phyloP scores from a whole-genome alignment of 495 filamentous ascomycete genomes.

The Penicillium cataractarum region DNA sequence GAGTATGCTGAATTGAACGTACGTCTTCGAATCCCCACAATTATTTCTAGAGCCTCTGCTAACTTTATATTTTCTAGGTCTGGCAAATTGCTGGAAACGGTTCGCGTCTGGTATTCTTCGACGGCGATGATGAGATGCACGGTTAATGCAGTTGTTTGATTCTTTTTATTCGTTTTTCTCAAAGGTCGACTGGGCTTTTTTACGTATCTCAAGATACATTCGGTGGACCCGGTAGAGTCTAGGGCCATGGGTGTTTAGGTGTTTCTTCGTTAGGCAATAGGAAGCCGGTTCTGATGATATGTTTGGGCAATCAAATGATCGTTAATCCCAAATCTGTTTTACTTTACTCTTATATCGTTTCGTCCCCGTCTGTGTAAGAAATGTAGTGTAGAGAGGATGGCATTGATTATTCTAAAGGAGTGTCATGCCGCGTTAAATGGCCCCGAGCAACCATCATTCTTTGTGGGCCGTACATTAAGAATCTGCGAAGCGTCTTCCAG shows the following conservation, averaged over 20 bases:
- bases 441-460: neutral
- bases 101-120: slow-evolving; percentile 81
- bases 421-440: slow-evolving; percentile 3
- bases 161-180: slow-evolving; percentile 15
- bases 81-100: slow-evolving; percentile 94
- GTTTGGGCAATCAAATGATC: slow-evolving; percentile 27
- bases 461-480: neutral
- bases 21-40: slow-evolving; percentile 47
- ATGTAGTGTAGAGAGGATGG: neutral
- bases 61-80: slow-evolving; percentile 57
- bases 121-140: slow-evolving; percentile 62
- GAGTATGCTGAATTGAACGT: slow-evolving; percentile 90
- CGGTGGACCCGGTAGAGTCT: slow-evolving; percentile 26
- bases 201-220: slow-evolving; percentile 31
- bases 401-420: slow-evolving; percentile 1
- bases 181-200: slow-evolving; percentile 17
- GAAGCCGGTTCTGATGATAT: slow-evolving; percentile 22
- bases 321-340: slow-evolving; percentile 21
- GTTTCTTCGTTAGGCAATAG: slow-evolving; percentile 16
- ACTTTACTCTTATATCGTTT: slow-evolving; percentile 8
- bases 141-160: slow-evolving; percentile 28
- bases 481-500: neutral
- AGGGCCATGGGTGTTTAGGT: slow-evolving; percentile 32
- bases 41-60: slow-evolving; percentile 19
- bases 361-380: neutral